Base-by-base conservation (phyloP, 768 basidiomycete species). In the Mrakia blollopis region DNA sequence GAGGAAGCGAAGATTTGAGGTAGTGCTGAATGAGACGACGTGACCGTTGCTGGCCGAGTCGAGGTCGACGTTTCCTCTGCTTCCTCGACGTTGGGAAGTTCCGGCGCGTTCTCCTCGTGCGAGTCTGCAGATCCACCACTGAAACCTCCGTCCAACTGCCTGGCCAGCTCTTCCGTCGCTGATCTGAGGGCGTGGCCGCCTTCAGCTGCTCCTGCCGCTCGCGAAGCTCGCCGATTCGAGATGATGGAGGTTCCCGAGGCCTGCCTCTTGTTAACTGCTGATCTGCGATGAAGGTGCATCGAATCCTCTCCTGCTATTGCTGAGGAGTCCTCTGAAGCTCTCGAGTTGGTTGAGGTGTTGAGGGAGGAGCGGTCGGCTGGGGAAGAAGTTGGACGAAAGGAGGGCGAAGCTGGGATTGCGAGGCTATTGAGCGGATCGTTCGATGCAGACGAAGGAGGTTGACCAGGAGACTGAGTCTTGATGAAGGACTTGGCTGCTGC, bases 91-190 rank as follows among this genome's bases (percentile, higher is more conserved):
- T 65, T 39, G 30, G 63, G 1, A 37, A 65, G 32, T 21, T 35
- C 63, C 23, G 21, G 23, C 41, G 16, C 39, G 21, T 32, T 10
- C 10, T 67, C 16, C 35, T 67, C 23, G 10, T 67, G 65, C 13
- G 9, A 11, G 10, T 69, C 67, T 39, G 6, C 67, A 3, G 67
- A 69, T 8, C 23, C 37, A 18, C 23, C 25, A 1, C 30, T 28
- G 11, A 47, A 28, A 7, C 47, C 67, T n/a, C 39, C 70, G 3
- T 71, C 70, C 5, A 71, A 50, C 50, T 71, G 70, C 11, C 44
- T 16, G 8, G 70, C 70, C 21, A 71, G 35, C 30, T 71, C 70
- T 5, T 71, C 70, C 28, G 70, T 71, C 16, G 70, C 70, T 30
- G 70, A 41, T 30, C 67, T 71, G 5, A 28, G 47, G 18, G 28